Base-by-base conservation (phyloP, 495 filamentous ascomycete species). In the Monascus purpureus region DNA sequence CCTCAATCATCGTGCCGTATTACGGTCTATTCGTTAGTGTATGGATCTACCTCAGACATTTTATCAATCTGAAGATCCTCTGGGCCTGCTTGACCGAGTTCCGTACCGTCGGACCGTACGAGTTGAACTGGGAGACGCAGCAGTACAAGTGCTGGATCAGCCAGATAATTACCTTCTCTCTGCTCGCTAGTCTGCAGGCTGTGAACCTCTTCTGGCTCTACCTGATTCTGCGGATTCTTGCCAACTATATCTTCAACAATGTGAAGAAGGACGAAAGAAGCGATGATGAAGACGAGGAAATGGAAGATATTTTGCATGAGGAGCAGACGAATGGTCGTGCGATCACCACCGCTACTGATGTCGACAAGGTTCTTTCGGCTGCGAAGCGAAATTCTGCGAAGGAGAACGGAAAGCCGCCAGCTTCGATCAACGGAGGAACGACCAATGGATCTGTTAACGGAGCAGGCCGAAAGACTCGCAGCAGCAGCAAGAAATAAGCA, bases 1-100 rank as follows among this genome's bases (percentile, higher is more conserved):
- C 77, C 25, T 55, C 64, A 31, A 63, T 93, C 27, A 80, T 78
- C 0, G 70, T 64, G 2, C 86, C 83, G 9, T 96, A 87, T 61
- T 96, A 86, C 61, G 70, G 63, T 46, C 37, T 79, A 40, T 97
- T 96, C 60, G 78, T 93, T 35, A 59, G 56, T 42, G 60, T 80
- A 40, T 97, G 90, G 90, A 72, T 81, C 52, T 97, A 97, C 58
- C 68, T 88, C 37, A 83, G 90, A 32, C 90, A 97, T 55, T 82
- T 76, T 52, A 59, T 94, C 50, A 96, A 96, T 56, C 63, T 97
- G 29, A 70, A 72, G 49, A 92, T 97, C 52, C 66, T 97, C 33
- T 80, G 66, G 61, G 80, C 80, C 25, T 73, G 85, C 15, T 67
- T 93, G 57, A 92, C 80, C 41, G 75, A 93, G 48, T 95, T 93